These are phyloP conservation scores for Aspergillus tubingensis DNA, from an alignment of 2,329 filamentous ascomycete species.

Conservation along the genomic window DNA sequence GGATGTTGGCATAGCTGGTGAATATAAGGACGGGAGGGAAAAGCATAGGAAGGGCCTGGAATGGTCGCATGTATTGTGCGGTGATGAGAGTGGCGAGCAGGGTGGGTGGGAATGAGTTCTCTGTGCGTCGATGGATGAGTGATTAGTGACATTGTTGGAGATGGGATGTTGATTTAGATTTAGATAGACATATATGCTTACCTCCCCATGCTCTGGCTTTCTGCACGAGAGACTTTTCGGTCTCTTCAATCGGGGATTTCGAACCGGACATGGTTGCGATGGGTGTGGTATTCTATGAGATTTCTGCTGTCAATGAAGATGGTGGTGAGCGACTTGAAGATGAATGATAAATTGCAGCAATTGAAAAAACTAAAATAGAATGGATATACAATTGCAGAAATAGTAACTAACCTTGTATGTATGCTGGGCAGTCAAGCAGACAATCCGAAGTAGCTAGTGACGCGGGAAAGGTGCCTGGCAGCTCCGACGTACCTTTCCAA, in stretches of 20 bases:
- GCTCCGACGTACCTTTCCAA: conserved; percentile 7
- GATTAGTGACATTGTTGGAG: background rate
- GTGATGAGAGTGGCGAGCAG: conserved; percentile 67
- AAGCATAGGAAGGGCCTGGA: conserved; percentile 65
- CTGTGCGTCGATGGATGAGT: conserved; percentile 38
- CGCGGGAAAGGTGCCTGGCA: background rate
- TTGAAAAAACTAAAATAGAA: background rate
- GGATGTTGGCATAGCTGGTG: conserved; percentile 66
- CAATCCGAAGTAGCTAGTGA: no score
- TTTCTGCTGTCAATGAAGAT: no score
- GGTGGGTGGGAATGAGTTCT: conserved; percentile 65
- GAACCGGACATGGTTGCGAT: conserved; percentile 28
- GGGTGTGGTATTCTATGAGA: background rate
- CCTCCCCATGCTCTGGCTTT: conserved; percentile 47
- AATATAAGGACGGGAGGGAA: conserved; percentile 68
- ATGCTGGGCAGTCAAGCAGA: no score
- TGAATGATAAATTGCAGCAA: no score
- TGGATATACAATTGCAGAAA: no score
- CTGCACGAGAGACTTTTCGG: conserved; percentile 42
- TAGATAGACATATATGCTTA: conserved; percentile 22
- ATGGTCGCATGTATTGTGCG: conserved; percentile 67
- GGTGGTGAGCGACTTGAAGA: no score
- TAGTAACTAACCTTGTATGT: background rate
- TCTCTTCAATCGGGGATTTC: conserved; percentile 33
- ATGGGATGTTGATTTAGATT: background rate